Percentiles rank a stretch among this genome's conserved stretches.
Evolutionary conservation across 768 basidiomycete species (phyloP).

Genomic region (Kwoniella pini): DNA sequence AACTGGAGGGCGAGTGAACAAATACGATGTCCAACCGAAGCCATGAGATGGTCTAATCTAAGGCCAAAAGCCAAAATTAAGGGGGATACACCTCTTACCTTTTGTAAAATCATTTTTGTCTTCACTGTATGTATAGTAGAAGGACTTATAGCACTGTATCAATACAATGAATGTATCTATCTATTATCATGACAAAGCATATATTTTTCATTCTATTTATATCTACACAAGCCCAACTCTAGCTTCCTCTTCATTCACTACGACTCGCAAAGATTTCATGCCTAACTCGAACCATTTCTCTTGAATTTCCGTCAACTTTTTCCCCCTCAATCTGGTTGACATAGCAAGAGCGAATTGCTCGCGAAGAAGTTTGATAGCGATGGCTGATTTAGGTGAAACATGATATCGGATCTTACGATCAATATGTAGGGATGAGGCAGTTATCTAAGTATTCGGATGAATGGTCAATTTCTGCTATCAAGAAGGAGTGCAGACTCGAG

Average conservation of each 20-base stretch:
- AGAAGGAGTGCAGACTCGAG: constrained; percentile 5
- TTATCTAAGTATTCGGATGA: too few relatives aligned
- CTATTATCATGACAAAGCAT: neutral
- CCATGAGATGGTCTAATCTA: neutral
- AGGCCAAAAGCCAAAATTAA: too few relatives aligned
- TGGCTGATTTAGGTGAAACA: constrained; percentile 67
- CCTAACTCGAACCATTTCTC: constrained; percentile 73
- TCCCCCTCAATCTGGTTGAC: constrained; percentile 65
- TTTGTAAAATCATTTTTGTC: neutral
- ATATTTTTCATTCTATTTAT: neutral
- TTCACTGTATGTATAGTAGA: neutral
- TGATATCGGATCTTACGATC: constrained; percentile 83
- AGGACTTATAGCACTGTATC: neutral
- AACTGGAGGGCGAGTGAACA: constrained; percentile 6
- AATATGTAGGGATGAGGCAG: constrained; percentile 69
- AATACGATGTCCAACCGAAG: constrained; percentile 23
- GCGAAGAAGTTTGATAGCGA: constrained; percentile 80
- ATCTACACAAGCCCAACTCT: constrained; percentile 26
- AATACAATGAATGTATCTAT: constrained; percentile 11
- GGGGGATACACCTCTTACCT: too few relatives aligned
- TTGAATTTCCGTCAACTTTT: constrained; percentile 64
- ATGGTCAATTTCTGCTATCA: too few relatives aligned
- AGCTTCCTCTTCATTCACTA: constrained; percentile 15
- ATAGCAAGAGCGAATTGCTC: constrained; percentile 64
- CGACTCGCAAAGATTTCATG: constrained; percentile 55